Percentiles rank a stretch among this genome's conserved stretches.
Conservation (phyloP, 2,329 filamentous ascomycete genomes). For the Diaporthe australafricana region DNA sequence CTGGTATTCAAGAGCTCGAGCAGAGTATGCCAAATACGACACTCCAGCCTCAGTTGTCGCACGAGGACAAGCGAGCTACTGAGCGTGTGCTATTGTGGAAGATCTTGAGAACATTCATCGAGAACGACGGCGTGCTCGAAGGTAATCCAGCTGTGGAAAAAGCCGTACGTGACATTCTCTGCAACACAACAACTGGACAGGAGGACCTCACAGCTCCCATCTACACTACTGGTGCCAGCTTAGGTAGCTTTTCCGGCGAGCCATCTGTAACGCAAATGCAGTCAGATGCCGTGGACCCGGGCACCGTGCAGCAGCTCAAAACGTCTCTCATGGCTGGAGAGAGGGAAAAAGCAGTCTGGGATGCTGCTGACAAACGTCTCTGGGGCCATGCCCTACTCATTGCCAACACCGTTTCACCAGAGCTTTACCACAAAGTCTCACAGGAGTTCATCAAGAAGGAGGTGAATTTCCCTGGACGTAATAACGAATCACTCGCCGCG, state of each 20-base stretch:
- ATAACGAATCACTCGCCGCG: conserved; percentile 88
- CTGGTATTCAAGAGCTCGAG: conserved; percentile 81
- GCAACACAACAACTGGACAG: conserved; percentile 61
- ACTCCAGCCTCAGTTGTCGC: conserved; percentile 63
- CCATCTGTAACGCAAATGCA: conserved; percentile 44
- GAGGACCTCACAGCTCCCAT: conserved; percentile 42
- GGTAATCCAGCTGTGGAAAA: conserved; percentile 78
- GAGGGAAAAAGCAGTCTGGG: conserved; percentile 91
- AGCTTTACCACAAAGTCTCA: conserved; percentile 91
- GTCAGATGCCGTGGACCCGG: conserved; percentile 75
- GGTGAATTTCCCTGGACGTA: conserved; percentile 83
- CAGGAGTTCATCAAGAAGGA: conserved; percentile 97
- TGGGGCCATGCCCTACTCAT: conserved; percentile 98
- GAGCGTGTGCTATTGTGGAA: conserved; percentile 92
- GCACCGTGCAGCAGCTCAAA: conserved; percentile 78
- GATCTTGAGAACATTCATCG: conserved; percentile 82
- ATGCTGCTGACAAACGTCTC: conserved; percentile 89
- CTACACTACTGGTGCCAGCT: conserved; percentile 40
- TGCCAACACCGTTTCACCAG: conserved; percentile 79
- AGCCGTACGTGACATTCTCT: conserved; percentile 79
- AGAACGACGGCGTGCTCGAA: conserved; percentile 86
- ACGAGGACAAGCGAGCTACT: conserved; percentile 76
- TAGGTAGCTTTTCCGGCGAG: conserved; percentile 30
- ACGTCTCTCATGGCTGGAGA: conserved; percentile 82
- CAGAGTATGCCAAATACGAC: conserved; percentile 62